Base-by-base conservation (phyloP, 805 yeast species). In the Wickerhamiella allomyrinae region DNA sequence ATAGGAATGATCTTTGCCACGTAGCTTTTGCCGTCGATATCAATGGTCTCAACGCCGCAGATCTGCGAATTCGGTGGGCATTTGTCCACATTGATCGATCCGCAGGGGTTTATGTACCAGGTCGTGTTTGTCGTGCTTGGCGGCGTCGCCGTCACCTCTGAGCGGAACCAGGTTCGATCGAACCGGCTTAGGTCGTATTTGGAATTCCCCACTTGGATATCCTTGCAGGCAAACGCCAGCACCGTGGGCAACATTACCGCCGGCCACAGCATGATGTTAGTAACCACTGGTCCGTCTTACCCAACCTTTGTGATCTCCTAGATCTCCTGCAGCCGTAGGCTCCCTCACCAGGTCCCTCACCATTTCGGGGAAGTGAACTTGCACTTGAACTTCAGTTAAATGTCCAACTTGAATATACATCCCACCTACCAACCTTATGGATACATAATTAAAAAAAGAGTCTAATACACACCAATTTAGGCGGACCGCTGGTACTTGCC, bases 401-500 rank as follows among this genome's bases (percentile, higher is more conserved):
- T n/a, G n/a, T n/a, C n/a, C n/a, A n/a, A n/a, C n/a, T n/a, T n/a
- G n/a, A n/a, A n/a, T n/a, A n/a, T n/a, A n/a, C n/a, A n/a, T n/a
- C n/a, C n/a, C n/a, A n/a, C n/a, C n/a, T n/a, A n/a, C n/a, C n/a
- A n/a, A n/a, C n/a, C n/a, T 4, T 27, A 27, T 27, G 31, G 31
- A 27, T 27, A 27, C 31, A 27, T 27, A 27, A 27, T 27, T 27
- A 27, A 27, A 25, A 25, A 27, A 27, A 25, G 13, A 27, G 31
- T 27, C 31, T 44, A 31, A 27, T 9, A 9, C 9, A 34, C 21
- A 27, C 17, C 34, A 20, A 10, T 10, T 46, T 46, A 52, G 19
- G 51, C 94, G 61, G 89, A 76, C 78, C 98, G 83, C 75, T 80
- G 72, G 74, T 91, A 91, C 68, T 80, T 77, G 63, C 97, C 98